Base-by-base conservation (phyloP, 495 filamentous ascomycete genomes). In the Podospora sp. region DNA sequence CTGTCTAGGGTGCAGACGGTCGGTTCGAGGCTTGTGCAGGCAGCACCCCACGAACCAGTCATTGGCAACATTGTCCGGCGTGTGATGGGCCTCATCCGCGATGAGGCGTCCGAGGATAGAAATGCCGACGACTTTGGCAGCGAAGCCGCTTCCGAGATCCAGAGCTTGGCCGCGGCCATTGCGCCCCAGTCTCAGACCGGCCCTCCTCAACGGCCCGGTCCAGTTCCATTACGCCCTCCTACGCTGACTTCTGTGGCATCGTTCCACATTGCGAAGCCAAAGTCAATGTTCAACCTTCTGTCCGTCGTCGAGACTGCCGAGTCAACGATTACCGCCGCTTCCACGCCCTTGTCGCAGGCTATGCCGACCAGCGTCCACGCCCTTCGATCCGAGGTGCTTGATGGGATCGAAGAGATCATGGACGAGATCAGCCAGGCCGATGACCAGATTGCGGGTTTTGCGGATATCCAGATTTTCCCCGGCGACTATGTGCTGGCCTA, bases 21-120 rank as follows among this genome's bases (percentile, higher is more conserved):
- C 50, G 95, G 94, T 33, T 84, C 85, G 65, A 85, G 86, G 59
- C 83, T 99, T 46, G 87, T 88, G 40, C 84, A 88, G 46, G 93
- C 95, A 12, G 92, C 95, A 67, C 94, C 95, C 16, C 83, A 89
- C 20, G 95, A 97, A 79, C 87, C 96, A 72, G 92, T 91, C 3
- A 93, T 97, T 25, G 94, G 94, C 56, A 99, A 98, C 71, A 91
- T 98, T 71, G 91, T 97, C 33, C 85, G 94, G 62, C 89, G 95
- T 64, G 90, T 97, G 20, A 80, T 99, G 22, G 93, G 92, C 46
- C 83, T 98, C 59, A 93, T 99, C 69, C 88, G 95, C 25, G 94
- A 97, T 73, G 94, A 97, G 72, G 89, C 90, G 36, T 87, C 92
- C 60, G 93, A 94, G 71, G 90, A 93, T 62, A 81, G 90, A 53